phyloP scores from a whole-genome alignment of 2,329 filamentous ascomycete species.

The Trichoderma sp. region DNA sequence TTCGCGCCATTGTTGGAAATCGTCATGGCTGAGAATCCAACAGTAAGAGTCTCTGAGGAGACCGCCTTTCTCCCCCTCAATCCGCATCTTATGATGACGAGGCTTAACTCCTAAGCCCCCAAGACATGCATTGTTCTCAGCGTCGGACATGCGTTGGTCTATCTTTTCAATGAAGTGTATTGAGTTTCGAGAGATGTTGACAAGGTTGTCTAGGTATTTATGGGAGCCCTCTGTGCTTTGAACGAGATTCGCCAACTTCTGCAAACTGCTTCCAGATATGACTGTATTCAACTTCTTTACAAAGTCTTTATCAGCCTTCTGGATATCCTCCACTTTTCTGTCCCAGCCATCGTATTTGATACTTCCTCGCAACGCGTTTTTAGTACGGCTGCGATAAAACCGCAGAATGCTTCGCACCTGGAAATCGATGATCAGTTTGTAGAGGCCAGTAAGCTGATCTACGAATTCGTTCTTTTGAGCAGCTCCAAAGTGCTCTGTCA shows the following conservation, averaged over 20 bases:
- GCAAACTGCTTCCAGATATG: not conserved
- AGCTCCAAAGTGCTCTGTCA: not conserved
- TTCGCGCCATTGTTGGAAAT: not conserved
- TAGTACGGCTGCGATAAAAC: not conserved
- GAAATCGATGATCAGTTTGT: not conserved
- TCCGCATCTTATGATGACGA: not conserved
- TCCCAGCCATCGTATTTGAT: not conserved
- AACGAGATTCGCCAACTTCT: not conserved
- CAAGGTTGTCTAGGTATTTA: too few species aligned
- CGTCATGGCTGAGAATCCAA: not conserved
- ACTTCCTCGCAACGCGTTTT: not conserved
- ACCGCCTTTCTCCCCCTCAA: not conserved
- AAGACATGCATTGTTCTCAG: too few species aligned
- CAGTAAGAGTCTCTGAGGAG: not conserved
- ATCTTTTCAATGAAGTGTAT: not conserved
- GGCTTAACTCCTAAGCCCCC: not conserved
- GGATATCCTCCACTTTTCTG: not conserved
- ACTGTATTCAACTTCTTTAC: not conserved
- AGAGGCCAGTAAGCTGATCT: not conserved
- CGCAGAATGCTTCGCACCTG: not conserved
- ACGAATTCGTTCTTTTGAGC: not conserved
- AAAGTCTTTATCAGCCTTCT: not conserved
- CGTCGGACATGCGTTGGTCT: not conserved
- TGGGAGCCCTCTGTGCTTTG: too few species aligned
- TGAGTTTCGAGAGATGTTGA: not conserved